Percentiles rank a stretch among this genome's conserved stretches.
Evolutionary conservation across 768 basidiomycete species (phyloP).

Genomic region (Suillus bovinus): DNA sequence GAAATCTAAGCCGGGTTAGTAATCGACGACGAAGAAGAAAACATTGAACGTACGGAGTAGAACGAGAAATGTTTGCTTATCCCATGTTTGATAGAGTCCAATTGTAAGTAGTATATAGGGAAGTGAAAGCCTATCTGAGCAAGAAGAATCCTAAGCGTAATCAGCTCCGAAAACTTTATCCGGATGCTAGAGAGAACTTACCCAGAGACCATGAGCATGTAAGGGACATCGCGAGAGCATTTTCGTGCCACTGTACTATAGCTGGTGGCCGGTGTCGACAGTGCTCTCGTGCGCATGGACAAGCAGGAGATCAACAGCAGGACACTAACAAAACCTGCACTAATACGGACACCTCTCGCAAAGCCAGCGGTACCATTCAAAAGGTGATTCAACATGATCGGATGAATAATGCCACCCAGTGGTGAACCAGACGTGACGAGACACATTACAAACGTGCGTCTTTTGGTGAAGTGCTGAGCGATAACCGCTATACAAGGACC

Average conservation of each 20-base stretch:
- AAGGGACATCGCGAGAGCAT: slow-evolving; percentile 26
- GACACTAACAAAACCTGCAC: slow-evolving; percentile 38
- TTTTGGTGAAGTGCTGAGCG: slow-evolving; percentile 44
- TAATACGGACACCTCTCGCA: slow-evolving; percentile 38
- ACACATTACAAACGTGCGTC: slow-evolving; percentile 44
- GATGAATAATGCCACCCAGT: slow-evolving; percentile 55
- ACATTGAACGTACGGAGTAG: slow-evolving; percentile 43
- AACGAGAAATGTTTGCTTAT: slow-evolving; percentile 49
- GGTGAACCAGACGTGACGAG: slow-evolving; percentile 48
- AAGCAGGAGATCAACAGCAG: slow-evolving; percentile 39
- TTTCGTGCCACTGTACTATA: slow-evolving; percentile 23
- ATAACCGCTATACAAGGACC: slow-evolving; percentile 43
- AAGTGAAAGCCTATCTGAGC: slow-evolving; percentile 42
- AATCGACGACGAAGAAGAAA: neutral
- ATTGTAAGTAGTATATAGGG: slow-evolving; percentile 60
- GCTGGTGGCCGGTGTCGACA: slow-evolving; percentile 16
- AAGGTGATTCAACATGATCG: slow-evolving; percentile 58
- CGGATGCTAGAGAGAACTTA: slow-evolving; percentile 5
- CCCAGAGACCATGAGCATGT: slow-evolving; percentile 26
- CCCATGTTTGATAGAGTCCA: slow-evolving; percentile 52
- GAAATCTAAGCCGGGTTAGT: slow-evolving; percentile 38
- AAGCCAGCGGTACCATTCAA: slow-evolving; percentile 47
- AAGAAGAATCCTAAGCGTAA: slow-evolving; percentile 18
- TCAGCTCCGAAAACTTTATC: slow-evolving; percentile 5
- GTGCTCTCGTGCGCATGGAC: slow-evolving; percentile 36